Base-by-base conservation (phyloP, 2,329 filamentous ascomycete species). In the Dendrostoma leiphaemia region DNA sequence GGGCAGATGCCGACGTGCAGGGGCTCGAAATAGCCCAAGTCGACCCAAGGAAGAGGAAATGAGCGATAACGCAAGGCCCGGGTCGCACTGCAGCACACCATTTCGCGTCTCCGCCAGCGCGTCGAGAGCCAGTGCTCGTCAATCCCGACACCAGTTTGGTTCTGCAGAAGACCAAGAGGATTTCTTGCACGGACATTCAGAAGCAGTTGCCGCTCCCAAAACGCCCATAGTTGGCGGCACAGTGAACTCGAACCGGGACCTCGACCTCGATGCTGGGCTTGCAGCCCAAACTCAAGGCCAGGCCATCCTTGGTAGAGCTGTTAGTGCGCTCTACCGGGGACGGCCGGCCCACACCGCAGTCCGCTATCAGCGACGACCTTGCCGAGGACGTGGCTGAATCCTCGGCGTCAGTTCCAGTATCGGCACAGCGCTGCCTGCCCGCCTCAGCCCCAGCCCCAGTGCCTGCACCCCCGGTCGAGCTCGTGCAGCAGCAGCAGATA, bases 251-350 rank as follows among this genome's bases (percentile, higher is more conserved):
- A n/a, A n/a, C n/a, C n/a, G n/a, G n/a, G n/a, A n/a, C n/a, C n/a
- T n/a, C n/a, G n/a, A n/a, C n/a, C n/a, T n/a, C 35, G 61, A 81
- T 81, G 59, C 69, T 79, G 64, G 79, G 78, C 69, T 70, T 81
- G 55, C 72, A 71, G 54, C 75, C 75, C 50, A 72, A 70, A 57
- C 69, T 82, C 61, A 76, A 72, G 76, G 74, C 76, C 63, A 74
- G 78, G 69, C 77, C 75, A 62, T 81, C 78, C 59, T 68, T 82
- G 61, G 73, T 82, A 67, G 78, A 81, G 58, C 71, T 82, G 57
- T 68, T 76, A 56, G 68, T 77, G 60, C 70, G 71, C 57, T 64
- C 69, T 61, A 64, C 37, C 41, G 44, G 60, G 63, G 63, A 59
- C 61, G 61, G 59, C 53, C 55, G n/a, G 53, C 40, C 54, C 45